phyloP scores from a whole-genome alignment of 148 eudicot species.

The Rhododendron griersonianum region DNA sequence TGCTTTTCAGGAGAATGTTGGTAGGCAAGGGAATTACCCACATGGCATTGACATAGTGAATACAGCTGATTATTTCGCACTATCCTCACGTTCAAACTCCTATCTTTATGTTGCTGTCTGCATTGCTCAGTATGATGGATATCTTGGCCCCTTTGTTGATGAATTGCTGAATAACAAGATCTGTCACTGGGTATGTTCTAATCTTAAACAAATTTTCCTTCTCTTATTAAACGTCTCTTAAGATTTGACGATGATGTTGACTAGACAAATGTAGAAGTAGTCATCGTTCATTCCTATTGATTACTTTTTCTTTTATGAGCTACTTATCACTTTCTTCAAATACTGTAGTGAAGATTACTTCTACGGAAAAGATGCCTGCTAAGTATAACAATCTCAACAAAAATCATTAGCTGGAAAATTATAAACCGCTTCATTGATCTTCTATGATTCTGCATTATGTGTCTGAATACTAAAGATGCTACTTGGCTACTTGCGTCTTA shows the following conservation, averaged over 20 bases:
- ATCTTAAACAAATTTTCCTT: constrained; percentile 3
- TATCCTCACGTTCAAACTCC: constrained; percentile 77
- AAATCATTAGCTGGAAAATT: not conserved
- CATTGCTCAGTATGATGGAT: constrained; percentile 91
- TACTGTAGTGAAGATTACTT: not conserved
- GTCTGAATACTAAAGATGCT: not conserved
- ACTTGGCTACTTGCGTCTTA: not conserved
- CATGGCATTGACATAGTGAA: constrained; percentile 97
- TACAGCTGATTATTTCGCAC: constrained; percentile 93
- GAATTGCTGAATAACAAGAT: constrained; percentile 77
- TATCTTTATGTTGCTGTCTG: constrained; percentile 77
- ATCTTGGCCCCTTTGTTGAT: constrained; percentile 82
- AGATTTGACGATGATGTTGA: not conserved
- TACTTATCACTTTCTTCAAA: not conserved
- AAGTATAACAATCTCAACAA: not conserved
- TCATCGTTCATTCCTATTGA: not conserved
- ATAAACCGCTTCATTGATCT: not conserved
- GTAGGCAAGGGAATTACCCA: constrained; percentile 93
- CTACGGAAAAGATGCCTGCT: not conserved
- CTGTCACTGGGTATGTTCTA: constrained; percentile 88
- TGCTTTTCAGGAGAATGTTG: constrained; percentile 99
- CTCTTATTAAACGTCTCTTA: not conserved
- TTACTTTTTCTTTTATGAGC: not conserved
- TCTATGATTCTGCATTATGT: not conserved
- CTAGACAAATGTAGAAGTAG: not conserved